phyloP scores from a whole-genome alignment of 805 yeast species.

The Yueomyces sinensis region DNA sequence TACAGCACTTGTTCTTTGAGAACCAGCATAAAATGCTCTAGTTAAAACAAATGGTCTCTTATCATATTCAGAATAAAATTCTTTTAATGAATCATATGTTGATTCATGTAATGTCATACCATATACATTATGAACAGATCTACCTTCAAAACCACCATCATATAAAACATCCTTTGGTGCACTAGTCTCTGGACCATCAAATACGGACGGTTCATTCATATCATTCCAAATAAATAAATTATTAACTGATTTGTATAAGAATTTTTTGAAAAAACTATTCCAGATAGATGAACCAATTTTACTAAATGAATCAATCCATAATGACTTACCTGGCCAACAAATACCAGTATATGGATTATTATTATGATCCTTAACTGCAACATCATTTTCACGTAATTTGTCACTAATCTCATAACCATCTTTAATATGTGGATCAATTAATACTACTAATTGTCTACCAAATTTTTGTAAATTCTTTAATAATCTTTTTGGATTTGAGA shows the following conservation, averaged over 20 bases:
- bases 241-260: constrained; percentile 30
- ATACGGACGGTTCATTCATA: constrained; percentile 95
- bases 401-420: constrained; percentile 54
- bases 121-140: constrained; percentile 79
- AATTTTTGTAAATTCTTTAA: constrained; percentile 48
- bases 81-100: constrained; percentile 52
- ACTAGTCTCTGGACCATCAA: constrained; percentile 88
- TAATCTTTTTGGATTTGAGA: constrained; percentile 67
- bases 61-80: constrained; percentile 31
- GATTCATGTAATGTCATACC: constrained; percentile 74
- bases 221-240: constrained; percentile 91
- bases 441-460: constrained; percentile 69
- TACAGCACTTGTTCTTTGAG: constrained; percentile 82
- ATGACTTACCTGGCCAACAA: constrained; percentile 96
- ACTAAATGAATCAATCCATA: constrained; percentile 82
- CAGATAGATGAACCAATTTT: constrained; percentile 50
- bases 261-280: constrained; percentile 39
- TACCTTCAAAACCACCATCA: constrained; percentile 72
- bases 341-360: constrained; percentile 60
- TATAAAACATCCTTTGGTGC: constrained; percentile 76
- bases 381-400: constrained; percentile 26
- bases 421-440: constrained; percentile 88
- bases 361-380: constrained; percentile 34
- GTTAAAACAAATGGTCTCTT: constrained; percentile 82
- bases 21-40: constrained; percentile 78